Percentiles rank a stretch among this genome's conserved stretches.
These are phyloP conservation scores for Sporopachydermia cereana DNA, from an alignment of 1,139 yeast species.

Conservation along the genomic window DNA sequence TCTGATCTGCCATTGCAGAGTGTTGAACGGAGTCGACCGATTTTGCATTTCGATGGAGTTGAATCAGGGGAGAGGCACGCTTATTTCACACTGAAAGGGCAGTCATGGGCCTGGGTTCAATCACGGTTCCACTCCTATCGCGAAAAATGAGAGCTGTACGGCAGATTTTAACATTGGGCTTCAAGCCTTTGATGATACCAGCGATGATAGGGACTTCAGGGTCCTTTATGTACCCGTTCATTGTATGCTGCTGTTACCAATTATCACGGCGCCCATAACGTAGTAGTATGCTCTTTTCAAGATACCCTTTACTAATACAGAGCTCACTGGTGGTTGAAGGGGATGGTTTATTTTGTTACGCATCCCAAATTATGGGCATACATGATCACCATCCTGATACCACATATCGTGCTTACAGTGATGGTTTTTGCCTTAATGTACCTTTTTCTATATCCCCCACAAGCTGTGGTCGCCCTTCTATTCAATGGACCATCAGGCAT, in stretches of 20 bases:
- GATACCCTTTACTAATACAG: background rate
- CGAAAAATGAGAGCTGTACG: background rate
- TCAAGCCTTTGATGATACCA: constrained; percentile 16
- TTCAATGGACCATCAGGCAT: constrained; percentile 46
- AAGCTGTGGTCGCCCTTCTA: constrained; percentile 34
- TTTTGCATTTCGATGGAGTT: no score
- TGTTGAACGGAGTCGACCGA: no score
- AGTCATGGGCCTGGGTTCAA: no score
- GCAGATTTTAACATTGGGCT: background rate
- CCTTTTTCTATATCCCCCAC: constrained; percentile 35
- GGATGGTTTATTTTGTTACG: constrained; percentile 32
- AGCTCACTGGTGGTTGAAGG: constrained; percentile 25
- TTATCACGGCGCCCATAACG: constrained; percentile 6
- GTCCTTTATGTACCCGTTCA: constrained; percentile 20
- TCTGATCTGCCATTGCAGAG: no score
- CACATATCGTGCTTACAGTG: constrained; percentile 36
- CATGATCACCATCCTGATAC: constrained; percentile 35
- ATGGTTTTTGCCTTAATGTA: constrained; percentile 32
- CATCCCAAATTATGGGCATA: constrained; percentile 43
- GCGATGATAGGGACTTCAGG: constrained; percentile 19
- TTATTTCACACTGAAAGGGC: no score
- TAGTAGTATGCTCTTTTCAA: background rate
- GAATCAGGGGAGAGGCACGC: no score
- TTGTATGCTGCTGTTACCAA: constrained; percentile 14
- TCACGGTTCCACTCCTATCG: background rate